Evolutionary conservation across 1,284 basidiomycete species (phyloP).

Genomic region (Ustilago tritici): DNA sequence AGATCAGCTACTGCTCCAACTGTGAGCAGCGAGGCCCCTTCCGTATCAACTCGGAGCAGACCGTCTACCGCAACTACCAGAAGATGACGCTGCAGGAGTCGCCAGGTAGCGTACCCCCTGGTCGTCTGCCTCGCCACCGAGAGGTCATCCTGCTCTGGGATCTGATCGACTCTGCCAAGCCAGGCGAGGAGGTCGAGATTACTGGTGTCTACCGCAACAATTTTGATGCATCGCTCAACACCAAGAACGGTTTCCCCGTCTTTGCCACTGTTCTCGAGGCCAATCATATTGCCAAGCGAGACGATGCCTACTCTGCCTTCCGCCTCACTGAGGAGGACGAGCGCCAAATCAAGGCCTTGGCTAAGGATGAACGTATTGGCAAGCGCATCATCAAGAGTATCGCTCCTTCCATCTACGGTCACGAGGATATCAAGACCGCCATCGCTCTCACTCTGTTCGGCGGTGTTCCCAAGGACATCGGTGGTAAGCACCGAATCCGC

Average conservation of each 20-base stretch:
- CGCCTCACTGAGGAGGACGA: slow-evolving; percentile 96
- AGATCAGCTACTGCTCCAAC: slow-evolving; percentile 84
- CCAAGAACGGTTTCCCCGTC: slow-evolving; percentile 98
- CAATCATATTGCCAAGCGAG: slow-evolving; percentile 89
- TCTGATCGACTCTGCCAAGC: slow-evolving; percentile 95
- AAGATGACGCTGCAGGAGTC: slow-evolving; percentile 99
- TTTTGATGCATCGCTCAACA: slow-evolving; percentile 96
- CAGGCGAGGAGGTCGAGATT: slow-evolving; percentile 92
- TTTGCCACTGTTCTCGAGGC: slow-evolving; percentile 98
- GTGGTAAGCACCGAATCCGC: slow-evolving; percentile 93
- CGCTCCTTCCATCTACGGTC: slow-evolving; percentile 97
- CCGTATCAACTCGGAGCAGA: slow-evolving; percentile 97
- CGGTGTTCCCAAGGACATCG: slow-evolving; percentile 93
- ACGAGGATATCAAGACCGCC: slow-evolving; percentile 98
- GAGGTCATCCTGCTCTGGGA: slow-evolving; percentile 98
- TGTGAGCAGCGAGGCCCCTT: slow-evolving; percentile 96
- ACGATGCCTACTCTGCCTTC: slow-evolving; percentile 91
- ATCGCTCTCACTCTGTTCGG: slow-evolving; percentile 94
- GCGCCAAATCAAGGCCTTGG: slow-evolving; percentile 85
- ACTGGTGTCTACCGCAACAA: slow-evolving; percentile 99
- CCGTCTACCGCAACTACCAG: slow-evolving; percentile 98
- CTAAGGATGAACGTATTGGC: slow-evolving; percentile 90
- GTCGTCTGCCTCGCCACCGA: slow-evolving; percentile 92
- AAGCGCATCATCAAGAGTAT: slow-evolving; percentile 98
- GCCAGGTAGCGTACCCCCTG: slow-evolving; percentile 96